These are phyloP conservation scores for Aureobasidium sp. DNA, from an alignment of 2,329 filamentous ascomycete genomes.

Conservation along the genomic window DNA sequence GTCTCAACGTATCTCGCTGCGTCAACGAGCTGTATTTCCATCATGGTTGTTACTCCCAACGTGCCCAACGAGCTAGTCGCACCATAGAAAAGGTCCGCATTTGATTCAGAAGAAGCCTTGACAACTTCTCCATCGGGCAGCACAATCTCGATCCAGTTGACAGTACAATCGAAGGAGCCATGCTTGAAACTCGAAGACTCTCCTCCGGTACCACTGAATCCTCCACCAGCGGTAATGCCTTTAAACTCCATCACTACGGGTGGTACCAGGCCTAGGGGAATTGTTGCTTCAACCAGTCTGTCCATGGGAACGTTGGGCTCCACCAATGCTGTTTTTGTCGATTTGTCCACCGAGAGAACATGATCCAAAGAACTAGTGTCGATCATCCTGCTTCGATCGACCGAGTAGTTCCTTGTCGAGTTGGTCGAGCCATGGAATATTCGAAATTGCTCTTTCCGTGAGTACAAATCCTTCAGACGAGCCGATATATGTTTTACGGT, in stretches of 20 bases:
- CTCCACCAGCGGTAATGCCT: constrained; percentile 61
- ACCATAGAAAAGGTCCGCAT: constrained; percentile 54
- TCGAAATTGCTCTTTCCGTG: constrained; percentile 51
- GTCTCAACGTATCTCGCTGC: constrained; percentile 42
- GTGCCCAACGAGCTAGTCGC: constrained; percentile 59
- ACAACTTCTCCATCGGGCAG: constrained; percentile 51
- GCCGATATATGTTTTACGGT: constrained; percentile 38
- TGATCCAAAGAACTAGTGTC: constrained; percentile 58
- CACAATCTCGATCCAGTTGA: constrained; percentile 57
- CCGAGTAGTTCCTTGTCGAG: constrained; percentile 52
- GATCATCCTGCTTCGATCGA: constrained; percentile 32
- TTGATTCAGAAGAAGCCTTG: constrained; percentile 29
- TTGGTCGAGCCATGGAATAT: constrained; percentile 72
- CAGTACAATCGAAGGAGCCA: constrained; percentile 55
- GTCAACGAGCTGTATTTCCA: constrained; percentile 38
- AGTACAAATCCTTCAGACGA: constrained; percentile 41
- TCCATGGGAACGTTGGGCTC: constrained; percentile 67
- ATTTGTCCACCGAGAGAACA: constrained; percentile 52
- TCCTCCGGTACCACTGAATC: constrained; percentile 58
- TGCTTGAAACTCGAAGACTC: constrained; percentile 62
- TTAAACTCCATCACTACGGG: constrained; percentile 64
- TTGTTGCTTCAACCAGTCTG: constrained; percentile 48
- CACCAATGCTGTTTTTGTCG: constrained; percentile 49
- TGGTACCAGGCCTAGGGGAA: constrained; percentile 50
- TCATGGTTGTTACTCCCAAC: constrained; percentile 54